Percentiles rank a stretch among this genome's conserved stretches.
These are phyloP conservation scores for Chamaenerion angustifolium DNA, from an alignment of 345 rosid genomes.

Conservation along the genomic window DNA sequence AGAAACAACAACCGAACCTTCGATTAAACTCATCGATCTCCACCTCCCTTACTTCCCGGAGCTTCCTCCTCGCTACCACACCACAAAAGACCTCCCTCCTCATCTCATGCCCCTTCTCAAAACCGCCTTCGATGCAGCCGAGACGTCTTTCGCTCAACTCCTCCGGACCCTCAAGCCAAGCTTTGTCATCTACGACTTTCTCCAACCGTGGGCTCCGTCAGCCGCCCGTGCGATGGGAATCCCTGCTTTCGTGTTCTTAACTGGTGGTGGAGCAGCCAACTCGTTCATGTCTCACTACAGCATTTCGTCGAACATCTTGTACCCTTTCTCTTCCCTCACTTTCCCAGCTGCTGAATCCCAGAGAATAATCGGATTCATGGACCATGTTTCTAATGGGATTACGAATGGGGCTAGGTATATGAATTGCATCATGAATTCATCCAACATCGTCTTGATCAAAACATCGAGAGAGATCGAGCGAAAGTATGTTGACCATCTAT, in stretches of 20 bases:
- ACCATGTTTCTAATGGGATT: slow-evolving; percentile 4
- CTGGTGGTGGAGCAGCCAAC: slow-evolving; percentile 2
- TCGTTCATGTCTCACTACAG: slow-evolving; percentile 6
- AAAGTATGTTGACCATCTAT: slow-evolving; percentile 16
- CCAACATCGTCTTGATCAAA: slow-evolving; percentile 10
- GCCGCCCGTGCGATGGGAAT: slow-evolving; percentile 10
- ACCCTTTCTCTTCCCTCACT: slow-evolving; percentile 8
- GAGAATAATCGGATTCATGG: slow-evolving; percentile 6
- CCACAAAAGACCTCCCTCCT: slow-evolving; percentile 25
- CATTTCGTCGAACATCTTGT: neutral
- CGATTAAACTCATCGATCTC: slow-evolving; percentile 15
- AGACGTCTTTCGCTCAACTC: slow-evolving; percentile 8
- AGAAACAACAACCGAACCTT: neutral
- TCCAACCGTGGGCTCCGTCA: slow-evolving; percentile 22
- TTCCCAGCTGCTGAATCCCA: slow-evolving; percentile 2
- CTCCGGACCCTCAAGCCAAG: slow-evolving; percentile 13
- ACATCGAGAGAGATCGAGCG: slow-evolving; percentile 18
- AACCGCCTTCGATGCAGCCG: slow-evolving; percentile 15
- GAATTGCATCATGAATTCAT: slow-evolving; percentile 9
- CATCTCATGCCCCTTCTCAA: slow-evolving; percentile 19
- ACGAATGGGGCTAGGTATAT: slow-evolving; percentile 9
- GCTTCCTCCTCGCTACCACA: slow-evolving; percentile 16
- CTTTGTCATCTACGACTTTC: slow-evolving; percentile 21
- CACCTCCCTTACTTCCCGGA: slow-evolving; percentile 16
- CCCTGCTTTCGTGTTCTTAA: slow-evolving; percentile 9